Evolutionary conservation across 768 basidiomycete genomes (phyloP).

Genomic region (Leccinum boreale): DNA sequence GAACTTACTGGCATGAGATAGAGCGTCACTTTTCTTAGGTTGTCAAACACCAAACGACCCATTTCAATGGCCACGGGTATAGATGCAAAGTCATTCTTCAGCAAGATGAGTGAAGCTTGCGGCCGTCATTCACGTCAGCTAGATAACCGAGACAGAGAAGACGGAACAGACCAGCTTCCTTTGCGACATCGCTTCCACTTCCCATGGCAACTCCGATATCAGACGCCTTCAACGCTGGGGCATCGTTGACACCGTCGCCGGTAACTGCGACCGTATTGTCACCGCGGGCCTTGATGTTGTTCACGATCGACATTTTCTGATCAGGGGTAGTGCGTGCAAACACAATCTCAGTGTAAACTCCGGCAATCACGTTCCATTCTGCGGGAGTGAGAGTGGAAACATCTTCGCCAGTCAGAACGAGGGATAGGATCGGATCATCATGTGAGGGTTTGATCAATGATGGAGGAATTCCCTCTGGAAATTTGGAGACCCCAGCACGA

Average conservation of each 20-base stretch:
- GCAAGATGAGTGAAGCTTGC: conserved; percentile 43
- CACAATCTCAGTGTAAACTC: conserved; percentile 42
- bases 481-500: conserved; percentile 7
- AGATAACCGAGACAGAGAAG: neutral
- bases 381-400: conserved; percentile 32
- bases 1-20: conserved; percentile 40
- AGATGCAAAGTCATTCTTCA: conserved; percentile 57
- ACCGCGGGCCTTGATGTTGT: conserved; percentile 46
- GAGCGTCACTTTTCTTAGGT: conserved; percentile 48
- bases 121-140: neutral
- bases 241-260: conserved; percentile 58
- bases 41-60: conserved; percentile 58
- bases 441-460: conserved; percentile 33
- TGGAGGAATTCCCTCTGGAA: neutral
- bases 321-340: conserved; percentile 57
- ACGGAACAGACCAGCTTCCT: conserved; percentile 42
- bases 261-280: conserved; percentile 50
- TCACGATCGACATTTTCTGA: conserved; percentile 57
- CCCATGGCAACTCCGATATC: conserved; percentile 58
- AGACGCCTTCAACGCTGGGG: conserved; percentile 48
- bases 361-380: conserved; percentile 40
- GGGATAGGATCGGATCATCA: conserved; percentile 35
- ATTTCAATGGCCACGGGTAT: conserved; percentile 57
- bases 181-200: conserved; percentile 45
- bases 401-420: conserved; percentile 46